Conservation (phyloP, 208 protist species). For the Trypanosoma mega region DNA sequence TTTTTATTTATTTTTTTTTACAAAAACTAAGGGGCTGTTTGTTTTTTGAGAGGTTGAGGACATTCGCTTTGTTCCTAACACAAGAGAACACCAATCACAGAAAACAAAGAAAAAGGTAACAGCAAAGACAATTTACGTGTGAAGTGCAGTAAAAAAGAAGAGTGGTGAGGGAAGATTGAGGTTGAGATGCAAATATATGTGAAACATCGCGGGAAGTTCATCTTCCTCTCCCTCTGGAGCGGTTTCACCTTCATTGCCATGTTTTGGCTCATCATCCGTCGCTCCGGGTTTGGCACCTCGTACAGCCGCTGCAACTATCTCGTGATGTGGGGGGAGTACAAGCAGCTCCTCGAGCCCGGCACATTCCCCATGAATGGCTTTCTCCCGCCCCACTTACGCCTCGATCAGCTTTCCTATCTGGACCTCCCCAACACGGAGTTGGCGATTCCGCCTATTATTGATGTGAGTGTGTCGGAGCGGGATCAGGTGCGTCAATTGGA, state of each 20-base stretch:
- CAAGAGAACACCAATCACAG: no score
- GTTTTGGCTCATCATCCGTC: conserved; percentile 78
- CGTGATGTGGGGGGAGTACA: conserved; percentile 85
- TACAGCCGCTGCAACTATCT: conserved; percentile 79
- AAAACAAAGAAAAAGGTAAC: no score
- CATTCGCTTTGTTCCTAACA: no score
- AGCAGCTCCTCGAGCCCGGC: conserved; percentile 71
- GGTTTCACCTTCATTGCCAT: conserved; percentile 60
- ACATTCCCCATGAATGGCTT: conserved; percentile 67
- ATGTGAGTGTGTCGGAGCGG: conserved; percentile 54
- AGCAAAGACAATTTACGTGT: no score
- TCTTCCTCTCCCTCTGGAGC: conserved; percentile 61
- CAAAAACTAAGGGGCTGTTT: no score
- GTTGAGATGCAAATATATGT: conserved; percentile 64
- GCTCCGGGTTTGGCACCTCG: conserved; percentile 78
- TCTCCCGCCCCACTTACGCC: conserved; percentile 77
- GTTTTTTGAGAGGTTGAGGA: neutral
- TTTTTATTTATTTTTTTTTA: conserved; percentile 26
- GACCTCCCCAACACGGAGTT: conserved; percentile 75
- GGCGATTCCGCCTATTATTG: conserved; percentile 75
- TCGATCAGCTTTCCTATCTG: conserved; percentile 75
- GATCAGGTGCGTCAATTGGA: conserved; percentile 57
- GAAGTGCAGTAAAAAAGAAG: no score
- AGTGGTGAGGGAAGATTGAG: no score
- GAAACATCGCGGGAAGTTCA: conserved; percentile 66